Conservation (phyloP, 345 rosid genomes). For the Citrus hindsii region DNA sequence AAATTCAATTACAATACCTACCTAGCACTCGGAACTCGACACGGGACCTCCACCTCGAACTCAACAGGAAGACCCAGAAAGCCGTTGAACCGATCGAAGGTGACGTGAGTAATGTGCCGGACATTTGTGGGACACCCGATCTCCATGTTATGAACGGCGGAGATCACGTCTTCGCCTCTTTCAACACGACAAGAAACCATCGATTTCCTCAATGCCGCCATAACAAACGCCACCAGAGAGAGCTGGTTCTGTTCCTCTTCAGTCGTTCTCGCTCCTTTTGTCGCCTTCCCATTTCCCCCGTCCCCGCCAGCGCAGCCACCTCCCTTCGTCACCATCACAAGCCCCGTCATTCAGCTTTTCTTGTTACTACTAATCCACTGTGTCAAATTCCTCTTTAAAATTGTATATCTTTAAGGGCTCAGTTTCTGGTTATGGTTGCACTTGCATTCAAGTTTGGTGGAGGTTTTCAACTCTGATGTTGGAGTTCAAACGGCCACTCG, state of each 20-base stretch:
- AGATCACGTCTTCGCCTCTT: conserved; percentile 47
- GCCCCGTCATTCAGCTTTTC: conserved; percentile 58
- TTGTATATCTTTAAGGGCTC: background rate
- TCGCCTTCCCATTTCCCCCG: conserved; percentile 28
- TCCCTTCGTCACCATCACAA: conserved; percentile 77
- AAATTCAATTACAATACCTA: conserved; percentile 4
- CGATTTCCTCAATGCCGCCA: conserved; percentile 79
- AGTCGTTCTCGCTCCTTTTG: conserved; percentile 18
- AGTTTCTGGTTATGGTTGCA: background rate
- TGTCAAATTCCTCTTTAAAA: conserved; percentile 6
- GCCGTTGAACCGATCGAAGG: conserved; percentile 92
- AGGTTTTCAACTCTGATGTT: conserved; percentile 16
- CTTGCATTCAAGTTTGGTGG: conserved; percentile 38
- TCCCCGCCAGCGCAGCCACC: conserved; percentile 64
- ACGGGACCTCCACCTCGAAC: conserved; percentile 90
- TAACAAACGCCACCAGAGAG: conserved; percentile 55
- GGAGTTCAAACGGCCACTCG: conserved; percentile 69
- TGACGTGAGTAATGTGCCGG: conserved; percentile 82
- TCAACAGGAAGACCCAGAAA: conserved; percentile 91
- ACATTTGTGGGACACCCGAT: conserved; percentile 96
- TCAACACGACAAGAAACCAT: conserved; percentile 81
- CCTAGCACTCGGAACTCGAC: conserved; percentile 98
- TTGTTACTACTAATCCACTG: background rate
- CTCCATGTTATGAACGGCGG: conserved; percentile 69
- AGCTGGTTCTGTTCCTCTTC: conserved; percentile 76